Evolutionary conservation across 495 filamentous ascomycete species (phyloP), one percentile per base, ranked within the genome.

Genomic region (Neurospora sp.): DNA sequence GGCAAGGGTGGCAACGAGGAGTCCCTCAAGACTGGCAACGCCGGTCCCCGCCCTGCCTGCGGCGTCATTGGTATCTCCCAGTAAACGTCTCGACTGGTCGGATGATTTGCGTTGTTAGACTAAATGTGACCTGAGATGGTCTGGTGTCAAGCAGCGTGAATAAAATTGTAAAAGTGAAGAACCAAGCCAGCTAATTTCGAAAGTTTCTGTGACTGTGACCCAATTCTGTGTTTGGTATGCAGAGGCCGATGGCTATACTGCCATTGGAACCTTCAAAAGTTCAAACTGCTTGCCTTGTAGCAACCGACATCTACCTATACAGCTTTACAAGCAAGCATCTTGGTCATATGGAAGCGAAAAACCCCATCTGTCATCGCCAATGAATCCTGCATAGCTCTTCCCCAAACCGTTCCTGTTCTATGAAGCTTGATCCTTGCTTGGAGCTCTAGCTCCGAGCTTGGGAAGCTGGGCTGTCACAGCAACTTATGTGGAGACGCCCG

Each of bases 1-100:
- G 96, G 96, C 81, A 90, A 90, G 86, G 94, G 94, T 79, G 92
- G 86, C 70, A 89, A 92, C 84, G 91, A 93, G 86, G 93, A 97
- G 88, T 96, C 93, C 79, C 93, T 96, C 86, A 97, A 94, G 89
- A 99, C 96, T 70, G 96, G 96, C 75, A 98, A 98, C 82, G 96
- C 95, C 81, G 96, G 96, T 76, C 78, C 83, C 72, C 92, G 96
- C 77, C 96, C 95, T 77, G 96, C 96, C 80, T 99, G 96, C 84
- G 96, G 95, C 88, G 94, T 97, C 80, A 97, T 97, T 79, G 93
- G 93, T 76, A 97, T 97, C 86, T 89, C 92, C 71, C 82, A 81
- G 76, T 89, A 86, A 85, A 78, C 62, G 19, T 24, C 8, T 70
- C 48, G 9, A 39, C 28, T 7, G 54, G 54, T 31, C 28, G 28